phyloP scores from a whole-genome alignment of 768 basidiomycete species.

The Boletellus emodensis region DNA sequence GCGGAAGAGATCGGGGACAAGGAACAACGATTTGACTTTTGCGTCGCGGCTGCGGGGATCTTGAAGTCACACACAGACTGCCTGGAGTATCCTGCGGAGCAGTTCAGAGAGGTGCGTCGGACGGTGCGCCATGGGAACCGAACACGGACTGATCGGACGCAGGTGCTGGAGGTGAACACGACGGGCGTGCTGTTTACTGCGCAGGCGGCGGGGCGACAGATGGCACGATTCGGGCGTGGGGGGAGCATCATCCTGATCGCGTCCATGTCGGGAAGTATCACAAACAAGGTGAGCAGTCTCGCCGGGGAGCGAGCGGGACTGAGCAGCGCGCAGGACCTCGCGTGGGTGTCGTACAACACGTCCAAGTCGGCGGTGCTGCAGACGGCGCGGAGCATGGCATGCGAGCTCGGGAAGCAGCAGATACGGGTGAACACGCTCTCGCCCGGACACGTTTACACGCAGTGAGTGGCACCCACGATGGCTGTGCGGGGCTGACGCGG shows the following conservation, averaged over 20 bases:
- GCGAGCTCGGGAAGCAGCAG: constrained; percentile 60
- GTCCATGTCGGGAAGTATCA: constrained; percentile 63
- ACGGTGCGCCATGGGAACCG: neutral
- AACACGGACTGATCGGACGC: constrained; percentile 2
- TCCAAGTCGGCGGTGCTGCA: constrained; percentile 78
- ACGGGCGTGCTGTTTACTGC: constrained; percentile 60
- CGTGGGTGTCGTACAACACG: constrained; percentile 73
- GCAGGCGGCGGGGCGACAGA: constrained; percentile 57
- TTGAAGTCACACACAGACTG: constrained; percentile 57
- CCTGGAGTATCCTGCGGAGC: constrained; percentile 58
- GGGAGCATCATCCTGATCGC: constrained; percentile 60
- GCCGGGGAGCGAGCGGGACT: neutral
- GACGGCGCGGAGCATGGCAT: constrained; percentile 80
- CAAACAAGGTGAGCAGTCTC: constrained; percentile 52
- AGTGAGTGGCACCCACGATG: constrained; percentile 37
- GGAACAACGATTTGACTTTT: constrained; percentile 71
- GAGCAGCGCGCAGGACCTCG: constrained; percentile 49
- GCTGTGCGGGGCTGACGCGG: constrained; percentile 6
- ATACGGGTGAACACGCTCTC: constrained; percentile 77
- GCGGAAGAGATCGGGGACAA: constrained; percentile 58
- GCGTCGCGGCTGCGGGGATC: constrained; percentile 76
- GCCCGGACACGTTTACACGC: constrained; percentile 73
- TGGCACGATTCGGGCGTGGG: constrained; percentile 43
- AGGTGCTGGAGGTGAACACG: constrained; percentile 66
- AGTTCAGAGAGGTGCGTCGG: constrained; percentile 56